Evolutionary conservation across 2,329 filamentous ascomycete genomes (phyloP).

Genomic region (Ophiostoma triangulosporum): DNA sequence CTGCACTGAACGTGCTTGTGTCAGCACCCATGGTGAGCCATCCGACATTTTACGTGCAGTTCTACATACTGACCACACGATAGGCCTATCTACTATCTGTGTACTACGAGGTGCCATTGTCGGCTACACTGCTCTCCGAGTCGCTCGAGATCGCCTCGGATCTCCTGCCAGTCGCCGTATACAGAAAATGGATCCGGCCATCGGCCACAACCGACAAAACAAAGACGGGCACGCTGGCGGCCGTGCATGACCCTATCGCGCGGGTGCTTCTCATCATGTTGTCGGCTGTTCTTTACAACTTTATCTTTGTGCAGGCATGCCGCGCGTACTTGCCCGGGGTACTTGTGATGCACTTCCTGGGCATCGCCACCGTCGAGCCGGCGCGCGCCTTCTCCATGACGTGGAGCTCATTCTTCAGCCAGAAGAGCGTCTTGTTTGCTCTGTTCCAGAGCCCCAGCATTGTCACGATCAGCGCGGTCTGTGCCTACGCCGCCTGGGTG

Average conservation of each 20-base stretch:
- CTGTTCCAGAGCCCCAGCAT: slow-evolving; percentile 1
- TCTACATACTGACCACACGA: neutral
- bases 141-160: slow-evolving; percentile 5
- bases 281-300: slow-evolving; percentile 58
- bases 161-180: neutral
- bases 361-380: slow-evolving; percentile 52
- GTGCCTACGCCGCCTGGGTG: slow-evolving; percentile 38
- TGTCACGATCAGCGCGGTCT: neutral
- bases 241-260: slow-evolving; percentile 2
- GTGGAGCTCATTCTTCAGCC: neutral
- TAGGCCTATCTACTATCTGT: slow-evolving; percentile 60
- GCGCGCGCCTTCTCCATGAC: slow-evolving; percentile 27
- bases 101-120: slow-evolving; percentile 55
- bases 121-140: neutral
- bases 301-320: slow-evolving; percentile 57
- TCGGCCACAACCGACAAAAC: neutral
- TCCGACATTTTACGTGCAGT: neutral
- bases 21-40: slow-evolving; percentile 55
- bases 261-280: slow-evolving; percentile 49
- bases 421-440: neutral
- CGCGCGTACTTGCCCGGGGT: slow-evolving; percentile 55
- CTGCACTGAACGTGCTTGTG: slow-evolving; percentile 51
- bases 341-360: slow-evolving; percentile 64
- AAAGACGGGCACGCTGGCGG: neutral
- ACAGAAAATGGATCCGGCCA: neutral